phyloP scores from a whole-genome alignment of 192 early-diverging fungal species.

The Entomortierella lignicola region DNA sequence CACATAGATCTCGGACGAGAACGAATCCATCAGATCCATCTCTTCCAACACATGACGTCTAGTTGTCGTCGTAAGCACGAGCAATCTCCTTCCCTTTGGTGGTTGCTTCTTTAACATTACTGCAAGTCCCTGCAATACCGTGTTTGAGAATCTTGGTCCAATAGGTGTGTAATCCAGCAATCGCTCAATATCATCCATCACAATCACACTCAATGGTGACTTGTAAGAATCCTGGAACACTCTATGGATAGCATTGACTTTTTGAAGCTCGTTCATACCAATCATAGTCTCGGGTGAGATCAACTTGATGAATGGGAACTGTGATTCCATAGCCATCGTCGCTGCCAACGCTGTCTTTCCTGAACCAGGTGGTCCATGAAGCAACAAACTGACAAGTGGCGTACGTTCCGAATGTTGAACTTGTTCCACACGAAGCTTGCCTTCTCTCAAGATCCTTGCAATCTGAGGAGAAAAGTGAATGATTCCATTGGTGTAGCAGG shows the following conservation, averaged over 20 bases:
- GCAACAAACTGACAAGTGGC: slow-evolving; percentile 89
- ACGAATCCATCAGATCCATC: slow-evolving; percentile 90
- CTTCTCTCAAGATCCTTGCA: slow-evolving; percentile 65
- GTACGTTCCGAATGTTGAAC: slow-evolving; percentile 85
- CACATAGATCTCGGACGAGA: slow-evolving; percentile 87
- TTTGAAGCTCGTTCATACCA: slow-evolving; percentile 86
- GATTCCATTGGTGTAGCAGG: slow-evolving; percentile 86
- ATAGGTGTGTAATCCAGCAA: slow-evolving; percentile 93
- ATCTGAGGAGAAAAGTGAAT: slow-evolving; percentile 75
- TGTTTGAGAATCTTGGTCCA: slow-evolving; percentile 95
- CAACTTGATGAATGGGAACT: slow-evolving; percentile 97
- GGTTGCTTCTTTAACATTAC: slow-evolving; percentile 94
- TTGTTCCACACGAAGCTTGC: slow-evolving; percentile 73
- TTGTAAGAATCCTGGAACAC: slow-evolving; percentile 98
- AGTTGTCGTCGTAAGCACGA: slow-evolving; percentile 92
- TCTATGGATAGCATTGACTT: slow-evolving; percentile 89
- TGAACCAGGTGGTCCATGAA: slow-evolving; percentile 86
- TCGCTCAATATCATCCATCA: slow-evolving; percentile 95
- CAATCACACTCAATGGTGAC: slow-evolving; percentile 92
- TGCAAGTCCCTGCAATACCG: slow-evolving; percentile 90
- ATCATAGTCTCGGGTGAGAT: slow-evolving; percentile 97
- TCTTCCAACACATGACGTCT: slow-evolving; percentile 81
- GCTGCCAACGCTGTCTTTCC: slow-evolving; percentile 98
- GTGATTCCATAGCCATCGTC: slow-evolving; percentile 88
- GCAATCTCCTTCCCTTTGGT: slow-evolving; percentile 82